Percentiles rank a stretch among this genome's conserved stretches.
These are phyloP conservation scores for Wolfiporia cocos DNA, from an alignment of 1,284 basidiomycete species.

Conservation along the genomic window DNA sequence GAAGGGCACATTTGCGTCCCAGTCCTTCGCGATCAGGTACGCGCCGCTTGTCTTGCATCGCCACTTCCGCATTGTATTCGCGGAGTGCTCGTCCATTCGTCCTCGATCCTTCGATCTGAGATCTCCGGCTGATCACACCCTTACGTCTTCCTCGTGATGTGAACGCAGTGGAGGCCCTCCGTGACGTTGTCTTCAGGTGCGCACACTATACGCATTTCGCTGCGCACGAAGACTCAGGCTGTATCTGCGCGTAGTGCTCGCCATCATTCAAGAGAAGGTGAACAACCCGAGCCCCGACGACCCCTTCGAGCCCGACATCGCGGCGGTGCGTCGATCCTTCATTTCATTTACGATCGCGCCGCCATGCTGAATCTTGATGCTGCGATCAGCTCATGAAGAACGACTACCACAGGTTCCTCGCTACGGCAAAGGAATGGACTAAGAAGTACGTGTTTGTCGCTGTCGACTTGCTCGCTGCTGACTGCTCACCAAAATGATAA, in stretches of 20 bases:
- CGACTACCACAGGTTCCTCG: conserved; percentile 62
- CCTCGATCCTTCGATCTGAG: no score
- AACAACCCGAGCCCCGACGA: conserved; percentile 88
- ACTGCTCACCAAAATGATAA: not conserved
- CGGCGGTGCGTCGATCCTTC: conserved; percentile 44
- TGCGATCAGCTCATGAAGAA: conserved; percentile 57
- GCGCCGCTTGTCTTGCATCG: no score
- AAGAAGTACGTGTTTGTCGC: conserved; percentile 64
- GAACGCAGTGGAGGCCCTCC: conserved; percentile 81
- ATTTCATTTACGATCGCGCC: not conserved
- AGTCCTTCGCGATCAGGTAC: conserved; percentile 75
- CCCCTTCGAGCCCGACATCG: conserved; percentile 83
- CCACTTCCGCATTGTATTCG: not conserved
- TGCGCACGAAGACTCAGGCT: not conserved
- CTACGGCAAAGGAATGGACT: conserved; percentile 74
- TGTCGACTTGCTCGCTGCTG: not conserved
- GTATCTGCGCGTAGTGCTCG: conserved; percentile 49
- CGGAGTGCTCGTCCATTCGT: no score
- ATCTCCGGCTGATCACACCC: not conserved
- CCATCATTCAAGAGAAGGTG: conserved; percentile 78
- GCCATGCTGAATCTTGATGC: conserved; percentile 5
- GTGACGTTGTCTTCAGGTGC: conserved; percentile 70
- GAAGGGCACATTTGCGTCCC: conserved; percentile 83
- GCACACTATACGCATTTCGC: conserved; percentile 1
- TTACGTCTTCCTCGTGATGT: not conserved